A percentile compares a stretch with the other conserved stretches of the same genome.
phyloP scores from a whole-genome alignment of 257 asterid genomes.

The Ehretia macrophylla region DNA sequence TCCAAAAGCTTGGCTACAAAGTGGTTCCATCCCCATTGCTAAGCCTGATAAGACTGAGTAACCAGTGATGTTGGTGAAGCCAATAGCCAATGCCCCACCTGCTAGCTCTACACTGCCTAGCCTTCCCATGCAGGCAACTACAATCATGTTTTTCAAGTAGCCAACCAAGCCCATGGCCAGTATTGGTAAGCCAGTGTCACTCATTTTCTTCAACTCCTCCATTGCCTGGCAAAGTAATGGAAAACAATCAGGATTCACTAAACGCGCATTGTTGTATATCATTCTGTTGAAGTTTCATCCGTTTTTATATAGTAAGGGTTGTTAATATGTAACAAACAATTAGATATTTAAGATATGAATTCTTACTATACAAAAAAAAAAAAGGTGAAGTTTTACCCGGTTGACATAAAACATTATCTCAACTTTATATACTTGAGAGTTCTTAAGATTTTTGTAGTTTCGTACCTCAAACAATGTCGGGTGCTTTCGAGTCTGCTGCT shows the following conservation, averaged over 20 bases:
- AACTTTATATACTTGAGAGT: slow-evolving; percentile 14
- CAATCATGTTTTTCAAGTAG: slow-evolving; percentile 83
- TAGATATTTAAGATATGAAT: too few relatives aligned
- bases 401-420: too few relatives aligned
- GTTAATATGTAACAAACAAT: too few relatives aligned
- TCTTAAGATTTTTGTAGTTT: slow-evolving; percentile 23
- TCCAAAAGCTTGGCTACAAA: slow-evolving; percentile 92
- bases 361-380: too few relatives aligned
- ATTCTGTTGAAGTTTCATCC: too few relatives aligned
- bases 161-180: slow-evolving; percentile 63
- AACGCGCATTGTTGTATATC: too few relatives aligned
- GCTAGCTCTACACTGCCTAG: slow-evolving; percentile 89
- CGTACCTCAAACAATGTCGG: slow-evolving; percentile 60
- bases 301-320: too few relatives aligned
- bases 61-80: slow-evolving; percentile 92
- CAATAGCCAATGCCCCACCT: slow-evolving; percentile 95
- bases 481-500: slow-evolving; percentile 43
- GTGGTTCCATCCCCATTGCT: slow-evolving; percentile 95
- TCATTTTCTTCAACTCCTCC: slow-evolving; percentile 69
- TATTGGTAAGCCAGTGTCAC: slow-evolving; percentile 62
- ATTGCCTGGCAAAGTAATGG: slow-evolving; percentile 38
- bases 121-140: slow-evolving; percentile 86
- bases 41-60: slow-evolving; percentile 87
- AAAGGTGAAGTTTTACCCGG: too few relatives aligned
- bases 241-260: too few relatives aligned